Base-by-base conservation (phyloP, 257 asterid species). In the Solanum clarkiae region DNA sequence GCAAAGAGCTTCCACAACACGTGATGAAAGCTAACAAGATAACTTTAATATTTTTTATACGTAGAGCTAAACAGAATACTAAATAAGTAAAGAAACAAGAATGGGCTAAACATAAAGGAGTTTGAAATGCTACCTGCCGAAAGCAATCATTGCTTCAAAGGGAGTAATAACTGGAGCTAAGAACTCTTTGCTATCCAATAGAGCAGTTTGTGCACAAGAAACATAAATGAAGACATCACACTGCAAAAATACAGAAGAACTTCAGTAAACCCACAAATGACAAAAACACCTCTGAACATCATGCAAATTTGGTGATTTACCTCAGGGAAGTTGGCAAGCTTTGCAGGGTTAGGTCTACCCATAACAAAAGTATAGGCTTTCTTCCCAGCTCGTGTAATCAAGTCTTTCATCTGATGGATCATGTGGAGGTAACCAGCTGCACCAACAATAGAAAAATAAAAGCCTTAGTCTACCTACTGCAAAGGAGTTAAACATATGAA, bases 321-420 rank as follows among this genome's bases (percentile, higher is more conserved):
- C 99, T 96, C 98, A 2, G 98, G 99, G 90, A 96, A 96, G 88
- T 96, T 96, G 87, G 99, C 98, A 86, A 96, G 92, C 89, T 96
- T 95, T 74, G 98, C 95, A 86, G 99, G 99, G 72, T 96, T 96
- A 40, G 98, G 99, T 86, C 90, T 91, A 86, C 99, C 99, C 99
- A 95, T 96, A 72, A 96, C 97, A 88, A 96, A 93, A 71, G 95
- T 96, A 87, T 95, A 96, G 4, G 95, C 91, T 86, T 96, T 96
- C 88, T 96, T 96, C 82, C 98, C 98, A 87, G 99, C 95, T 88
- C 87, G 90, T 13, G 93, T 88, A 80, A 94, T 92, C 86, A 96
- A 87, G 59, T 95, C 98, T 87, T 89, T 93, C 97, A 95, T 93
- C 86, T 90, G 94, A 88, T 96, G 94, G 89, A 96, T 94, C 93